Evolutionary conservation across 352 stramenopile genomes (phyloP).

Genomic region (Globisporangium ultimum): DNA sequence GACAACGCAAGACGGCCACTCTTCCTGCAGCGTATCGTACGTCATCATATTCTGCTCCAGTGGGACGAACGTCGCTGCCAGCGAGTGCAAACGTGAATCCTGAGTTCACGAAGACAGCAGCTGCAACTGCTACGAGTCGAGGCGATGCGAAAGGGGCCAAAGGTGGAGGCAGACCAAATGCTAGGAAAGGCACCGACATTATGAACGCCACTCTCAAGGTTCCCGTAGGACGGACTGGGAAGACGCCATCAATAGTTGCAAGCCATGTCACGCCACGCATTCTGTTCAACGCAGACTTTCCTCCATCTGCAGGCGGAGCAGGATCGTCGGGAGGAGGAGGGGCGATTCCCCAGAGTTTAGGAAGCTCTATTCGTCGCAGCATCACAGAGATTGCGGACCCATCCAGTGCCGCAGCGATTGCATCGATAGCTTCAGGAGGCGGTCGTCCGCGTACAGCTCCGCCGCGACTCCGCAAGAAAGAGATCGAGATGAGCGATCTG

Average conservation of each 20-base stretch:
- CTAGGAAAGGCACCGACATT: constrained; percentile 4
- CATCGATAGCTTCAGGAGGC: neutral
- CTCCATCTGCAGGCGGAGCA: neutral
- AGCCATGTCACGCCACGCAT: neutral
- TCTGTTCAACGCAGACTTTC: constrained; percentile 16
- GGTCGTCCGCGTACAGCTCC: constrained; percentile 41
- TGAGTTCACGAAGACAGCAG: constrained; percentile 16
- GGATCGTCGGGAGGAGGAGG: neutral
- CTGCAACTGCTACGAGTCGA: neutral
- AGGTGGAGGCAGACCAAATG: neutral
- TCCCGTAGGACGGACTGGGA: constrained; percentile 13
- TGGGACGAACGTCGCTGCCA: constrained; percentile 18
- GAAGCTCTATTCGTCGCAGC: constrained; percentile 6
- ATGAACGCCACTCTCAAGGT: constrained; percentile 12
- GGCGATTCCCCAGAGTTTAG: constrained; percentile 2
- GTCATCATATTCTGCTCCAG: constrained; percentile 19
- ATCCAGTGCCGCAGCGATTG: neutral
- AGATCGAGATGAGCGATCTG: constrained; percentile 41
- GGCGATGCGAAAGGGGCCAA: constrained; percentile 6
- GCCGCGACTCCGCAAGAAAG: constrained; percentile 28
- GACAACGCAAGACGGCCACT: constrained; percentile 23
- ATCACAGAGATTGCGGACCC: constrained; percentile 4
- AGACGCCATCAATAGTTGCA: constrained; percentile 8
- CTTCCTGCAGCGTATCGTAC: constrained; percentile 13
- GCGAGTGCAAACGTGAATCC: constrained; percentile 10